Percentiles rank a stretch among this genome's conserved stretches.
Evolutionary conservation across 1,139 yeast genomes (phyloP).

Genomic region (Debaryomyces sp.): DNA sequence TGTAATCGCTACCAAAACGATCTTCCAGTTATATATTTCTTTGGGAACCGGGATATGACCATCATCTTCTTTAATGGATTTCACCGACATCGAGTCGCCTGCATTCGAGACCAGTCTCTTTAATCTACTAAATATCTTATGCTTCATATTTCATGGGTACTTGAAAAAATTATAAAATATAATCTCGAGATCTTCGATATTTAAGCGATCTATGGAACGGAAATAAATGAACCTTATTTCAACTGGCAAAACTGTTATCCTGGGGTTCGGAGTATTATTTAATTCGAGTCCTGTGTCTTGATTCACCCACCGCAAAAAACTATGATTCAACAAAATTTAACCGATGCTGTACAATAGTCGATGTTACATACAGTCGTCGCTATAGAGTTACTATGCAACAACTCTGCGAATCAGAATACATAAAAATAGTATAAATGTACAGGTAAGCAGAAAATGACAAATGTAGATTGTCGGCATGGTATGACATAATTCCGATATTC

Average conservation of each 20-base stretch:
- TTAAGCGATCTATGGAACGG: background rate
- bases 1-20: constrained; percentile 24
- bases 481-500: background rate
- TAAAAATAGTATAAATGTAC: background rate
- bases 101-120: constrained; percentile 9
- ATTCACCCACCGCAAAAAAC: background rate
- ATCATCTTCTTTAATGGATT: constrained; percentile 14
- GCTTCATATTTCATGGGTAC: background rate
- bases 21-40: constrained; percentile 25
- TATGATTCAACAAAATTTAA: background rate
- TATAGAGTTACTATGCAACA: background rate
- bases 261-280: constrained; percentile 1
- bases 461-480: background rate
- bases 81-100: constrained; percentile 17
- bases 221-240: background rate
- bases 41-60: constrained; percentile 18
- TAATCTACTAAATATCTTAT: constrained; percentile 2
- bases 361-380: background rate
- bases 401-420: background rate
- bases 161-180: background rate
- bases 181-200: background rate
- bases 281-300: background rate
- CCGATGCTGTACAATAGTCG: background rate
- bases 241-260: background rate
- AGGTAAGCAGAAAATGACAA: background rate